Base-by-base conservation (phyloP, 176 grass and related monocot genomes). In the Pontederia crassipes region DNA sequence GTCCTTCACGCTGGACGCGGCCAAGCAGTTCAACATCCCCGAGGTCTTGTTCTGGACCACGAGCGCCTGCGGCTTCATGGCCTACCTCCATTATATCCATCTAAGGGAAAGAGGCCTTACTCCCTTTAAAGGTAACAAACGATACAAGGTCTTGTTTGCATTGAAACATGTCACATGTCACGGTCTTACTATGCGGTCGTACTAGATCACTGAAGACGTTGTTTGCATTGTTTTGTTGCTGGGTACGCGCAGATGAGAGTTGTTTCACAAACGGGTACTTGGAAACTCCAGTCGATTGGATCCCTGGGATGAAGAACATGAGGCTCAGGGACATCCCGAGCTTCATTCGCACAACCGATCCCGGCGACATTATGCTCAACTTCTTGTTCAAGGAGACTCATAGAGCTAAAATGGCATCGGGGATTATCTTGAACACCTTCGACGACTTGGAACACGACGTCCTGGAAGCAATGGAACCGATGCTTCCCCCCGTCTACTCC, bases 341-440 rank as follows among this genome's bases (percentile, higher is more conserved):
- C 45, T 64, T 64, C 17, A 12, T 64, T 20, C 61, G 61, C 4
- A 64, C 61, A 46, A 47, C 16, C 11, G 46, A 64, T 5, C 17
- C 61, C 61, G 40, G 48, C 10, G 61, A 64, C 46, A 48, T 64
- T 17, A 49, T 64, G 45, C 10, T 64, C 17, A 49, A 64, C 46
- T 49, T 2, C 61, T 6, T 4, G 3, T 48, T 26, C 46, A 45
- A 46, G 8, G 61, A 64, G 46, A 17, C 46, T 1, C 46, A 12
- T n/a, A 64, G 61, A 49, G 15, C 61, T 11, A n/a, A 16, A n/a
- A 49, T 64, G 61, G 46, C 46, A 11, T 7, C 15, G 10, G 61
- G 9, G 46, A 46, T 64, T n/a, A 64, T 64, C 16, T 11, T 64
- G 4, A 64, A 64, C 46, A 64, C 61, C n/a, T 64, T 64, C 61